phyloP scores from a whole-genome alignment of 2,329 filamentous ascomycete genomes.

The Sclerotinia glacialis region DNA sequence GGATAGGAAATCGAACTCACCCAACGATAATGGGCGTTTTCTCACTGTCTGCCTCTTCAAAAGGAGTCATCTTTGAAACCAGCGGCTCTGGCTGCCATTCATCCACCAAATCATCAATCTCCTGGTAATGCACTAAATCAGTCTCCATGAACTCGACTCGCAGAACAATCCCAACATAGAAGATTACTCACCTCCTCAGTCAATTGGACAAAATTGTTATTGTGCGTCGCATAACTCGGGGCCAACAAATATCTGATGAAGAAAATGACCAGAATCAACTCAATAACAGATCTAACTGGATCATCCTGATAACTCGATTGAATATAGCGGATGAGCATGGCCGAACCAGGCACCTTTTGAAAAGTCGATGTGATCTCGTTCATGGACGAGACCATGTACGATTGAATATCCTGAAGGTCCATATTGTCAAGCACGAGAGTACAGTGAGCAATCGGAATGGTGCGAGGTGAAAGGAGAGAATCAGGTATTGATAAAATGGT shows the following conservation, averaged over 20 bases:
- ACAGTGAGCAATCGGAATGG: neutral
- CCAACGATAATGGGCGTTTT: conserved; percentile 84
- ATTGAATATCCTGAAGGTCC: conserved; percentile 62
- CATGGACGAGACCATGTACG: conserved; percentile 51
- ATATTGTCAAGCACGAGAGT: conserved; percentile 42
- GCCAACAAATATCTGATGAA: conserved; percentile 90
- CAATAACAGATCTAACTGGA: conserved; percentile 87
- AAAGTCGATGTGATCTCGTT: conserved; percentile 62
- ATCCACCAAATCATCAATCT: conserved; percentile 94
- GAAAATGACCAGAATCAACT: conserved; percentile 91
- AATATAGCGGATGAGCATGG: conserved; percentile 92
- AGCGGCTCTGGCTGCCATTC: conserved; percentile 96
- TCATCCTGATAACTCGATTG: conserved; percentile 98
- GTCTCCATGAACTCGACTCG: neutral
- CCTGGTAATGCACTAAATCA: conserved; percentile 45
- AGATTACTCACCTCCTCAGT: conserved; percentile 64
- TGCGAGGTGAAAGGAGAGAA: neutral
- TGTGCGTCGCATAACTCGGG: conserved; percentile 87
- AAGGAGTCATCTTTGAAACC: conserved; percentile 66
- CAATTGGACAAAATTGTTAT: conserved; percentile 83
- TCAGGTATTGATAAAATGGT: neutral
- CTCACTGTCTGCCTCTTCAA: conserved; percentile 81
- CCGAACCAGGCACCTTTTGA: conserved; percentile 88
- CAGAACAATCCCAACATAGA: neutral
- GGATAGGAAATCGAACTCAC: conserved; percentile 47